Evolutionary conservation across 805 yeast species (phyloP).

Genomic region (Metschnikowia gelsemii): DNA sequence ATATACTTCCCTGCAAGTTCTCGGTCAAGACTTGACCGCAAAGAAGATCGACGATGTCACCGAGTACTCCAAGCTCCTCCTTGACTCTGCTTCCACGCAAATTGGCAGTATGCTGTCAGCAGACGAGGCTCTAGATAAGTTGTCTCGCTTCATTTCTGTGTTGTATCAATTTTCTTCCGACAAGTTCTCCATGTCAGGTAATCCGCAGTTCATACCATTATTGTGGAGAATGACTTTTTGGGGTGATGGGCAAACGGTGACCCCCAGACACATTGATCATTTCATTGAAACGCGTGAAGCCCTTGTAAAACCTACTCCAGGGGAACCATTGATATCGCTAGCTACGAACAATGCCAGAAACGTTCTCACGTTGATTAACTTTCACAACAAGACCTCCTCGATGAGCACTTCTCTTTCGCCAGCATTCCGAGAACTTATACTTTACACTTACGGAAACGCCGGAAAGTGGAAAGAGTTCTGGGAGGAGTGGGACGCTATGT

Average conservation of each 20-base stretch:
- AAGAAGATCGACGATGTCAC: conserved; percentile 31
- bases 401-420: conserved; percentile 13
- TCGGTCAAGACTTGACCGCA: conserved; percentile 13
- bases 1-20: conserved; percentile 23
- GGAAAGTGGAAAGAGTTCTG: conserved; percentile 40
- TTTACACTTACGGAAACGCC: conserved; percentile 40
- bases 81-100: conserved; percentile 33
- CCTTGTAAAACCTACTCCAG: conserved; percentile 6
- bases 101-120: conserved; percentile 13
- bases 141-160: conserved; percentile 30
- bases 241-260: conserved; percentile 19
- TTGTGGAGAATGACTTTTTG: conserved; percentile 34
- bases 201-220: conserved; percentile 33
- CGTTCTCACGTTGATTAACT: conserved; percentile 26
- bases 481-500: conserved; percentile 35
- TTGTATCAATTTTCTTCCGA: conserved; percentile 29
- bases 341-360: conserved; percentile 34
- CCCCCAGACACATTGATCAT: conserved; percentile 27
- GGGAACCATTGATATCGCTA: conserved; percentile 14
- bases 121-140: conserved; percentile 24
- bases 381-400: conserved; percentile 19
- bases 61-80: conserved; percentile 31
- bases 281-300: conserved; percentile 18
- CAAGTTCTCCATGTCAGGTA: conserved; percentile 24
- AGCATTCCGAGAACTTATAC: conserved; percentile 33